Evolutionary conservation across 257 asterid species (phyloP).

Genomic region (Nicotiana knightiana): DNA sequence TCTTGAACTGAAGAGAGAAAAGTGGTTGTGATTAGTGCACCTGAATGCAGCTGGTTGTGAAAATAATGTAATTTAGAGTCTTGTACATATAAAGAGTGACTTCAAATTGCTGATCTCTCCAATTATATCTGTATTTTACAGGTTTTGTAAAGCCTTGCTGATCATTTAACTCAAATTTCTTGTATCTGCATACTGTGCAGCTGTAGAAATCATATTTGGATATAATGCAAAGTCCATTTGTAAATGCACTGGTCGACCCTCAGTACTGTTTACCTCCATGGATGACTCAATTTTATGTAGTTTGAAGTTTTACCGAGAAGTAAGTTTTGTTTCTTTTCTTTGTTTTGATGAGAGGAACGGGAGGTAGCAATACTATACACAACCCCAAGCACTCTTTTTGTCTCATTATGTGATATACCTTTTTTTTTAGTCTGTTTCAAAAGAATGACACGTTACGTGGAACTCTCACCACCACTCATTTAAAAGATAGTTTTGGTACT

Average conservation of each 20-base stretch:
- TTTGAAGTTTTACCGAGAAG: neutral
- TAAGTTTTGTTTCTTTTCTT: no score
- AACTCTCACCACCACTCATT: neutral
- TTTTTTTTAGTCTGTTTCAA: neutral
- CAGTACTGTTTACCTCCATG: neutral
- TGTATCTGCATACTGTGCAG: neutral
- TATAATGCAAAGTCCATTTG: neutral
- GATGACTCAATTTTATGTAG: neutral
- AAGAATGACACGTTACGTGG: neutral
- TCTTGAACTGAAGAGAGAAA: slow-evolving; percentile 33
- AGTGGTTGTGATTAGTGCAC: neutral
- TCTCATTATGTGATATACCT: neutral
- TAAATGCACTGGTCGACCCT: neutral
- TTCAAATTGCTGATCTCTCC: neutral
- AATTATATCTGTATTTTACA: neutral
- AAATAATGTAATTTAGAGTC: neutral
- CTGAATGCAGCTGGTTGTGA: neutral
- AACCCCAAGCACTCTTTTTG: neutral
- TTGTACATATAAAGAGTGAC: neutral
- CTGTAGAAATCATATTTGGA: neutral
- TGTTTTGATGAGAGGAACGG: neutral
- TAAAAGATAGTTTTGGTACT: neutral
- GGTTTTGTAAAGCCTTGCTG: slow-evolving; percentile 1
- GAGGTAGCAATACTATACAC: neutral
- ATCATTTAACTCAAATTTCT: neutral